Percentiles rank a stretch among this genome's conserved stretches.
Evolutionary conservation across 2,329 filamentous ascomycete genomes (phyloP).

Genomic region (Colletotrichum australisinense): DNA sequence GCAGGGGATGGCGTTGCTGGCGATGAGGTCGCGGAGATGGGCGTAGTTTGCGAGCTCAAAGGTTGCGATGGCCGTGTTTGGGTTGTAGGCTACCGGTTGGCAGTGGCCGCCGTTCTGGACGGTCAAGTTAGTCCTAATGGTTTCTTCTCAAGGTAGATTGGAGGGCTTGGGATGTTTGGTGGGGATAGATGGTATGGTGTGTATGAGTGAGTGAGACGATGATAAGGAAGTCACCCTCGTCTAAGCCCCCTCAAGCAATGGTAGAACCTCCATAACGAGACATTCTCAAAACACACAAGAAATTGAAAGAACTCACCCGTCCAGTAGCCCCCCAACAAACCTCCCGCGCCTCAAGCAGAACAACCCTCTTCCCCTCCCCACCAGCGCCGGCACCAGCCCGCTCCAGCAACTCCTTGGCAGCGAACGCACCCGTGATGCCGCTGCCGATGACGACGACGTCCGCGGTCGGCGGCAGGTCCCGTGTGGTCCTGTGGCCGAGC

Average conservation of each 20-base stretch:
- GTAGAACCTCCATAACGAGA: background rate
- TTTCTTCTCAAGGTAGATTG: background rate
- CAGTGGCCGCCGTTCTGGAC: slow-evolving; percentile 77
- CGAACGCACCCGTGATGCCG: slow-evolving; percentile 81
- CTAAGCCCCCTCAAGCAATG: background rate
- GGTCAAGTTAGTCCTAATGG: background rate
- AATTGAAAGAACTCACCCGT: slow-evolving; percentile 63
- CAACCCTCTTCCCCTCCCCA: slow-evolving; percentile 60
- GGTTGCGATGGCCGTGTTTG: slow-evolving; percentile 68
- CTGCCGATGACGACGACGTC: slow-evolving; percentile 81
- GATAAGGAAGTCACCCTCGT: background rate
- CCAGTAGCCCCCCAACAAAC: slow-evolving; percentile 87
- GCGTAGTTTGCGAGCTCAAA: slow-evolving; percentile 80
- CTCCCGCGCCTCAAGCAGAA: slow-evolving; percentile 83
- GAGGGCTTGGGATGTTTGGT: background rate
- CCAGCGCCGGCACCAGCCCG: slow-evolving; percentile 43
- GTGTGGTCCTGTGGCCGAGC: slow-evolving; percentile 75
- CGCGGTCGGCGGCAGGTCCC: slow-evolving; percentile 68
- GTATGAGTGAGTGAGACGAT: background rate
- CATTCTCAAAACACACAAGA: slow-evolving; percentile 24
- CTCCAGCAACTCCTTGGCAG: slow-evolving; percentile 70
- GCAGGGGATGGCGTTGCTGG: slow-evolving; percentile 70
- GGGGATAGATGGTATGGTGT: background rate
- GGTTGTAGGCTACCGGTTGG: slow-evolving; percentile 75
- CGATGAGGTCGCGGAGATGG: slow-evolving; percentile 68